Conservation (phyloP, 768 basidiomycete species). For the Termitomyces sp. region DNA sequence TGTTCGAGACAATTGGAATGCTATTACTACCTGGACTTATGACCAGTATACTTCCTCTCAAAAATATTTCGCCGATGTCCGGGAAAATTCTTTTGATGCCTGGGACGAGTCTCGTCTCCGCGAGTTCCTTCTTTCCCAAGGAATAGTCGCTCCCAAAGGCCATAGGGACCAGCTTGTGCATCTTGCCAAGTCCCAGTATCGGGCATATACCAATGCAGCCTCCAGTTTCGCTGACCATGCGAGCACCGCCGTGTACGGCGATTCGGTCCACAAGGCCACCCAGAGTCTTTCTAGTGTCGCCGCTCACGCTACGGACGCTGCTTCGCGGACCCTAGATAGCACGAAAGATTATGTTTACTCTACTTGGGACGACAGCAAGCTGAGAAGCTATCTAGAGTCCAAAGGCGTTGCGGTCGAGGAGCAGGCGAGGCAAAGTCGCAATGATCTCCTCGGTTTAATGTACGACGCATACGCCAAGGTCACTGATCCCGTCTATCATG, state of each 20-base stretch:
- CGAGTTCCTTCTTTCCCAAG: constrained; percentile 81
- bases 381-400: constrained; percentile 69
- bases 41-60: constrained; percentile 65
- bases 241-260: constrained; percentile 48
- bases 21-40: constrained; percentile 47
- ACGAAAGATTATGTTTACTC: constrained; percentile 86
- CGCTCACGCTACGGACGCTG: constrained; percentile 51
- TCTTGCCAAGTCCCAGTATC: constrained; percentile 69
- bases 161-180: constrained; percentile 75
- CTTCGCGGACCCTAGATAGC: constrained; percentile 52
- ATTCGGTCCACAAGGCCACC: constrained; percentile 33
- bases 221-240: constrained; percentile 47
- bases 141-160: constrained; percentile 77
- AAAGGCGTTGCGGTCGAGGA: constrained; percentile 64
- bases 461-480: constrained; percentile 59
- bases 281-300: constrained; percentile 35
- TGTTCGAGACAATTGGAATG: constrained; percentile 63
- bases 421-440: constrained; percentile 48
- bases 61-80: constrained; percentile 52
- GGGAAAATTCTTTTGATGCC: constrained; percentile 60
- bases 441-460: constrained; percentile 69
- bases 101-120: constrained; percentile 87
- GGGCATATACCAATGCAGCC: constrained; percentile 55
- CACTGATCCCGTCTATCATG: constrained; percentile 66
- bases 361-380: constrained; percentile 78